These are phyloP conservation scores for Rubia tinctorum DNA, from an alignment of 305 asterid species.

Conservation along the genomic window DNA sequence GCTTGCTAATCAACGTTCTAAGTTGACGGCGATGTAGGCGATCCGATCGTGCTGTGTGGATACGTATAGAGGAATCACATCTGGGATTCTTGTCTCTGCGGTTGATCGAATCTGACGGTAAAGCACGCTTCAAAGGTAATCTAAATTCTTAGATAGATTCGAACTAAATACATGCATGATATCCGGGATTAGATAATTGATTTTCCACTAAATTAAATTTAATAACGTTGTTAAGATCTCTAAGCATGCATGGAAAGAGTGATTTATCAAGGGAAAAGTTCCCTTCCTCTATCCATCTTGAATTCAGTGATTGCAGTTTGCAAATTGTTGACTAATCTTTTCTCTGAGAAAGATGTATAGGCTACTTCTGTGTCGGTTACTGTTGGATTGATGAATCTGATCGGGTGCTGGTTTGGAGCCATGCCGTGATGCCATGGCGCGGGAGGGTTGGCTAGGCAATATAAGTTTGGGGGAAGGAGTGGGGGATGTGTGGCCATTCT, in stretches of 20 bases:
- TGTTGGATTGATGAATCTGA: constrained; percentile 69
- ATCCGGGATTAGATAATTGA: too few relatives aligned
- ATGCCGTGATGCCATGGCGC: constrained; percentile 89
- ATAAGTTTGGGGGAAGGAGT: constrained; percentile 75
- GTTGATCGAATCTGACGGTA: too few relatives aligned
- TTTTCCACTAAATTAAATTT: too few relatives aligned
- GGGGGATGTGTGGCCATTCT: constrained; percentile 79
- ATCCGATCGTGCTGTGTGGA: too few relatives aligned
- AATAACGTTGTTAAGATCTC: constrained; percentile 41
- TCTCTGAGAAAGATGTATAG: constrained; percentile 55
- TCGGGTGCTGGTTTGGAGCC: constrained; percentile 84
- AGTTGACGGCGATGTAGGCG: too few relatives aligned
- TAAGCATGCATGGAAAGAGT: constrained; percentile 63
- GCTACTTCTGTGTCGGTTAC: constrained; percentile 64
- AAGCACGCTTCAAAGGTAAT: too few relatives aligned
- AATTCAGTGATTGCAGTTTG: constrained; percentile 88
- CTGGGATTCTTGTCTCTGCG: too few relatives aligned
- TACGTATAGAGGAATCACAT: too few relatives aligned
- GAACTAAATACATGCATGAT: too few relatives aligned
- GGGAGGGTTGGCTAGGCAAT: constrained; percentile 84
- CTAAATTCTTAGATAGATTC: too few relatives aligned
- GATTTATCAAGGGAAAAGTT: constrained; percentile 71
- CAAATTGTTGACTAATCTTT: constrained; percentile 66
- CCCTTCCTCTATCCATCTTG: constrained; percentile 72
- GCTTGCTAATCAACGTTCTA: too few relatives aligned